These are phyloP conservation scores for Scutellaria baicalensis DNA, from an alignment of 257 asterid genomes.

Conservation along the genomic window DNA sequence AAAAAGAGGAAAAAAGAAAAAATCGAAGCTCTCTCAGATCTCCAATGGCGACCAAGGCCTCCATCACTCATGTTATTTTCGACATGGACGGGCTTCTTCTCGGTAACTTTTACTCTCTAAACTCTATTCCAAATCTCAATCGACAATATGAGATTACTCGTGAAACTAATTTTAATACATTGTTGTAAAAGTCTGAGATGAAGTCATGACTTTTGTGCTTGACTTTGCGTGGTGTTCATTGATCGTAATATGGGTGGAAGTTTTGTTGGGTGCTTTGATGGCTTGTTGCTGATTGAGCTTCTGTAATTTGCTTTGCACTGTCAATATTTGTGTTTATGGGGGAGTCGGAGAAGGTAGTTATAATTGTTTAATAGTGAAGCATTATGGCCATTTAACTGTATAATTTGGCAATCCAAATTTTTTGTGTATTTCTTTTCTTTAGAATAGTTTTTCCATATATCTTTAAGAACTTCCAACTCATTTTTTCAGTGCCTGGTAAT, in stretches of 20 bases:
- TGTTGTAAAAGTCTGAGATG: not conserved
- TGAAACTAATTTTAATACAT: not conserved
- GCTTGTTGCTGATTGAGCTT: not conserved
- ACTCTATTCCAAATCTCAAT: not conserved
- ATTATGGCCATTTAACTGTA: not conserved
- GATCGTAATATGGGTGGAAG: not conserved
- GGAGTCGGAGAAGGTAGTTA: not conserved
- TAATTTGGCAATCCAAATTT: not conserved
- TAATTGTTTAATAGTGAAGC: not conserved
- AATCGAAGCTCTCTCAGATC: slow-evolving; percentile 12
- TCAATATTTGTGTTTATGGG: not conserved
- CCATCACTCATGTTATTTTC: slow-evolving; percentile 79
- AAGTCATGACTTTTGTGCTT: not conserved
- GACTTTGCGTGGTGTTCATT: not conserved
- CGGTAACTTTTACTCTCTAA: slow-evolving; percentile 35
- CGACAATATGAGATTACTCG: not conserved
- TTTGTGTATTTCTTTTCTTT: not conserved
- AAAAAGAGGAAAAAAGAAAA: too few species aligned
- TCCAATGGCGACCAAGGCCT: slow-evolving; percentile 47
- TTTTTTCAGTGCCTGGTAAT: not conserved
- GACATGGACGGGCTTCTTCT: slow-evolving; percentile 97
- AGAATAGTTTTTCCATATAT: not conserved
- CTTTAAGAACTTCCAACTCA: not conserved
- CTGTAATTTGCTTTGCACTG: not conserved
- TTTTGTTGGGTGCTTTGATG: not conserved